These are phyloP conservation scores for Penium margaritaceum DNA, from an alignment of 139 green algal species.

Conservation along the genomic window DNA sequence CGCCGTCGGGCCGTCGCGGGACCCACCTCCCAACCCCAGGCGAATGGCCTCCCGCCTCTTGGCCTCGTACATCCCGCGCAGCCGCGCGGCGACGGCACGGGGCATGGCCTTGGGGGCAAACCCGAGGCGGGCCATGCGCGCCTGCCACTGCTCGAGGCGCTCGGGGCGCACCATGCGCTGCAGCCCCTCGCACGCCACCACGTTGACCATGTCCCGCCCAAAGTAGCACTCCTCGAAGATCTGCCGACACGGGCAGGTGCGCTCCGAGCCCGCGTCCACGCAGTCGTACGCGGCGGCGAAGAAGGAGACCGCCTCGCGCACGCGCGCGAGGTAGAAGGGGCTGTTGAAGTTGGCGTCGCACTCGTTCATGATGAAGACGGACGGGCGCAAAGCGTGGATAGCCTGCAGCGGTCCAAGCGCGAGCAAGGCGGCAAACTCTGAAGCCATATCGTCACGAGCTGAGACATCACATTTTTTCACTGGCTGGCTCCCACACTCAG, in stretches of 20 bases:
- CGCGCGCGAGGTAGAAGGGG: constrained; percentile 13
- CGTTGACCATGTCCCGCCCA: constrained; percentile 14
- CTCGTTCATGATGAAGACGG: neutral
- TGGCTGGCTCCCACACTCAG: too few species aligned
- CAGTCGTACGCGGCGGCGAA: neutral
- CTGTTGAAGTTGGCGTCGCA: constrained; percentile 7
- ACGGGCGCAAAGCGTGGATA: neutral
- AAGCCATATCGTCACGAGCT: neutral
- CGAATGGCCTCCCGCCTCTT: too few species aligned
- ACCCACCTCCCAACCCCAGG: too few species aligned
- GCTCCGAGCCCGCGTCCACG: neutral
- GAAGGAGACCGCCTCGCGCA: neutral
- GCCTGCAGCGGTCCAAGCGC: neutral
- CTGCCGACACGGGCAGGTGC: constrained; percentile 6
- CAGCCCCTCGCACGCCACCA: constrained; percentile 23
- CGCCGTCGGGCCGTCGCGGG: too few species aligned
- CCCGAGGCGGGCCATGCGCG: neutral
- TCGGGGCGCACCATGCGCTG: constrained; percentile 9
- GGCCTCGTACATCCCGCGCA: too few species aligned
- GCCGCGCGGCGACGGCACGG: too few species aligned
- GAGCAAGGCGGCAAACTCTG: neutral
- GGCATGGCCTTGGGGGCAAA: too few species aligned
- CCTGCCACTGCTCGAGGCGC: constrained; percentile 6
- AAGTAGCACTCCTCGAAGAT: constrained; percentile 9
- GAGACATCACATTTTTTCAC: too few species aligned